Evolutionary conservation across 306 rosid species (phyloP).

Genomic region (Vicia villosa): DNA sequence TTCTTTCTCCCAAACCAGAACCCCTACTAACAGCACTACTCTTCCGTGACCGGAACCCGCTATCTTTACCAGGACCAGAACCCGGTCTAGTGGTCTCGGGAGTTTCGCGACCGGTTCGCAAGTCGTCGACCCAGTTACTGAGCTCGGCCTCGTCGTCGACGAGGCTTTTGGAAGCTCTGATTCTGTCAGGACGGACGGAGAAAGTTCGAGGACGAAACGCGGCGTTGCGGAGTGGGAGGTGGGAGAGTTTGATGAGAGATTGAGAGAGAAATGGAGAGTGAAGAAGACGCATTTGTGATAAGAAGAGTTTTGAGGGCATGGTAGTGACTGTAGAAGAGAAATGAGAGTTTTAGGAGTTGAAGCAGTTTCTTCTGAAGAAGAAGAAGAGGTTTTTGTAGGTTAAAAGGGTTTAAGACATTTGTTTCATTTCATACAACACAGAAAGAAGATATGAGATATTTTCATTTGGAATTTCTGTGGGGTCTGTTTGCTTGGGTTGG

Average conservation of each 20-base stretch:
- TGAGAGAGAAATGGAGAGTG: slow-evolving; percentile 48
- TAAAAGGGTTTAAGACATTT: background rate
- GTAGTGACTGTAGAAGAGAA: background rate
- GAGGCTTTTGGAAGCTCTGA: slow-evolving; percentile 56
- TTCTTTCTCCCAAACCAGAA: slow-evolving; percentile 51
- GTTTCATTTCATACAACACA: background rate
- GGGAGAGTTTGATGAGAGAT: slow-evolving; percentile 52
- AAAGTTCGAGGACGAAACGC: slow-evolving; percentile 39
- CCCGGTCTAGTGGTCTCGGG: background rate
- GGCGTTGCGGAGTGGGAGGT: slow-evolving; percentile 40
- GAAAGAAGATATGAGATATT: background rate
- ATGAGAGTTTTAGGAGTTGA: background rate
- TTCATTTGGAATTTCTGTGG: background rate
- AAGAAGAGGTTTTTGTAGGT: background rate
- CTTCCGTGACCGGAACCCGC: slow-evolving; percentile 22
- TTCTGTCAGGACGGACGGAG: slow-evolving; percentile 26
- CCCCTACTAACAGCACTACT: slow-evolving; percentile 12
- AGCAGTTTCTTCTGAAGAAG: too few species aligned
- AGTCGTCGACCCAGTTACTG: slow-evolving; percentile 76
- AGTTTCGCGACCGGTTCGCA: slow-evolving; percentile 38
- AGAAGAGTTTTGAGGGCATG: slow-evolving; percentile 57
- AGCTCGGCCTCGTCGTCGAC: slow-evolving; percentile 85
- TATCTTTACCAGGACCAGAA: background rate
- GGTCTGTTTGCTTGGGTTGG: too few species aligned
- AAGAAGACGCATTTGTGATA: slow-evolving; percentile 66